phyloP scores from a whole-genome alignment of 208 protist genomes.

The Acanthamoeba royreba region DNA sequence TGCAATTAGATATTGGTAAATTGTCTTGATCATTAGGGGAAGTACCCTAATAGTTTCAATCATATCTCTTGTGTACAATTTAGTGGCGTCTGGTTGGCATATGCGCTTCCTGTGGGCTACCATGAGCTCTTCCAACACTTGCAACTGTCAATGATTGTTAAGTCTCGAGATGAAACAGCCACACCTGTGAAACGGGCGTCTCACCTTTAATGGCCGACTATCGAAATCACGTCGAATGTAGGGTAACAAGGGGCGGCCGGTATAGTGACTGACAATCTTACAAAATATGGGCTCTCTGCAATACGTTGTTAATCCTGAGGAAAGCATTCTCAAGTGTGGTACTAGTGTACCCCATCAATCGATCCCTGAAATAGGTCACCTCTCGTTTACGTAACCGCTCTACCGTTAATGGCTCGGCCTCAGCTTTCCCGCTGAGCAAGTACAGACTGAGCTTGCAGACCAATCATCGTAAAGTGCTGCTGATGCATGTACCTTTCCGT shows the following conservation, averaged over 20 bases:
- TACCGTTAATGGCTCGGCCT: no score
- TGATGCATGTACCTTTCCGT: no score
- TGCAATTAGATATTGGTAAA: background rate
- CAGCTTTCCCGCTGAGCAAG: no score
- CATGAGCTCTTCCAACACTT: background rate
- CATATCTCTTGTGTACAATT: background rate
- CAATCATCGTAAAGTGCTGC: no score
- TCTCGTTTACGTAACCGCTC: no score
- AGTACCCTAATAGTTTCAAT: background rate
- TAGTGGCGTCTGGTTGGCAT: background rate
- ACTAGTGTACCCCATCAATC: background rate
- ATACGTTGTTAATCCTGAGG: background rate
- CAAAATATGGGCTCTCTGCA: background rate
- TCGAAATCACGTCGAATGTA: conserved; percentile 8
- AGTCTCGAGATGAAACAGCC: background rate
- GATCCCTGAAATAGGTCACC: background rate
- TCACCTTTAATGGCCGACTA: background rate
- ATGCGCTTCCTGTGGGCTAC: background rate
- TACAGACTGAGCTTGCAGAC: no score
- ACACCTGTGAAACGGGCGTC: background rate
- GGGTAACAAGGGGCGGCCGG: background rate
- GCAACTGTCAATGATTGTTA: background rate
- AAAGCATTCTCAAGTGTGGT: background rate
- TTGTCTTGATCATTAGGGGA: background rate
- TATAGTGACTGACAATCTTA: background rate